Percentiles rank a stretch among this genome's conserved stretches.
Conservation (phyloP, 345 rosid genomes). For the Gynandropsis gynandra region DNA sequence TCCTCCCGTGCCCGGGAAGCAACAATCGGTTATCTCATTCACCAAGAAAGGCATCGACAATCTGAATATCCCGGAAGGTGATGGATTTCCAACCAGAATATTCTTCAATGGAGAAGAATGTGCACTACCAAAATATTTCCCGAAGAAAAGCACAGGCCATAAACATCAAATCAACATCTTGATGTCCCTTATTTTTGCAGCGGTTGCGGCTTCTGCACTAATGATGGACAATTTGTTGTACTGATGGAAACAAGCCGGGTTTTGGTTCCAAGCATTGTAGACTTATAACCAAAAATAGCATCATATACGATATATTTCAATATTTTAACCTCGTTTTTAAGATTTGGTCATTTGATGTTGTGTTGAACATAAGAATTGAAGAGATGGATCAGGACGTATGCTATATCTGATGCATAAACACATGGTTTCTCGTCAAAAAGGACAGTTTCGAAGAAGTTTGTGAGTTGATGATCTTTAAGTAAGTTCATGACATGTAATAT, state of each 20-base stretch:
- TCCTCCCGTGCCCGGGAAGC: slow-evolving; percentile 77
- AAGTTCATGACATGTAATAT: no score
- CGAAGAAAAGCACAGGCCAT: slow-evolving; percentile 36
- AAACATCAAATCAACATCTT: slow-evolving; percentile 23
- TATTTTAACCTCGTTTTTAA: slow-evolving; percentile 11
- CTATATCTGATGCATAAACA: no score
- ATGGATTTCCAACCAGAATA: slow-evolving; percentile 71
- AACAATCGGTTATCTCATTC: slow-evolving; percentile 83
- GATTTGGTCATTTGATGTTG: slow-evolving; percentile 25
- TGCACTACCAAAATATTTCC: slow-evolving; percentile 56
- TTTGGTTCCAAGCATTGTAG: no score
- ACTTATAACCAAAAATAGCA: slow-evolving; percentile 14
- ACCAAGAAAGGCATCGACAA: slow-evolving; percentile 39
- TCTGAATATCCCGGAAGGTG: slow-evolving; percentile 47
- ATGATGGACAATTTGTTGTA: slow-evolving; percentile 26
- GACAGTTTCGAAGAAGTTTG: no score
- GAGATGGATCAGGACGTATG: no score
- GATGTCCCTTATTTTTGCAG: slow-evolving; percentile 24
- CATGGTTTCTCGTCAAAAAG: no score
- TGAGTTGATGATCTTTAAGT: no score
- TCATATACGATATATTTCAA: slow-evolving; percentile 11
- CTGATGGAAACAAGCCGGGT: no score
- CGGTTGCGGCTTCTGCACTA: slow-evolving; percentile 30
- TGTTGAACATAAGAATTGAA: slow-evolving; percentile 14
- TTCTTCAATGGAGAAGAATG: slow-evolving; percentile 94